phyloP scores from a whole-genome alignment of 192 early-diverging fungal genomes.

The Chytriomyces sp. region DNA sequence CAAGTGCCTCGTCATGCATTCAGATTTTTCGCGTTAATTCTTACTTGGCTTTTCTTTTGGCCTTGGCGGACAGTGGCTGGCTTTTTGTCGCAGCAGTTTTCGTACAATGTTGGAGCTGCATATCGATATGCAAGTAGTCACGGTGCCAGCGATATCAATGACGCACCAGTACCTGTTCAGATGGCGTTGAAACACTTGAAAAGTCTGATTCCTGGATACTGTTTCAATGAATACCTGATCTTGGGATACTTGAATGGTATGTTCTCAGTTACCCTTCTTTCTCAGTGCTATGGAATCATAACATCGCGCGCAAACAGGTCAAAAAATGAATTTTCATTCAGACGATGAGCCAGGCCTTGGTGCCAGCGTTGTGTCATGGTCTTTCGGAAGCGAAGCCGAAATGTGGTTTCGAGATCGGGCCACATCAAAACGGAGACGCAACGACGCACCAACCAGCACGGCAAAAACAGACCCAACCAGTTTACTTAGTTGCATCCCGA shows the following conservation, averaged over 20 bases:
- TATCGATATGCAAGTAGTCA: slow-evolving; percentile 21
- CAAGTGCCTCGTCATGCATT: background rate
- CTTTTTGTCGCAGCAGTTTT: slow-evolving; percentile 34
- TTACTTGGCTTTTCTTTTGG: background rate
- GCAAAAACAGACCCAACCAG: background rate
- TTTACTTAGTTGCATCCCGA: background rate
- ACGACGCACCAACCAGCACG: background rate
- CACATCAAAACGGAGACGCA: background rate
- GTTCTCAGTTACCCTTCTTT: background rate
- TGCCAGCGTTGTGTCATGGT: slow-evolving; percentile 24
- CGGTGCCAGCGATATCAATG: background rate
- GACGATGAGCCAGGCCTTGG: slow-evolving; percentile 28
- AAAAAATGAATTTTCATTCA: slow-evolving; percentile 37
- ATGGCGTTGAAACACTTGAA: slow-evolving; percentile 1
- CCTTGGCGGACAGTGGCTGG: background rate
- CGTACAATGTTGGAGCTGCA: slow-evolving; percentile 28
- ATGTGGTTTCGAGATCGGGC: slow-evolving; percentile 30
- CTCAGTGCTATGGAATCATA: background rate
- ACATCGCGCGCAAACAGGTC: slow-evolving; percentile 11
- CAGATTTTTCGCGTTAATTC: no score
- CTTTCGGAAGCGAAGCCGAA: slow-evolving; percentile 28
- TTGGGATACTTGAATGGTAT: slow-evolving; percentile 35
- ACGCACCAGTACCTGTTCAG: slow-evolving; percentile 13
- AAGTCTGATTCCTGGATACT: slow-evolving; percentile 4
- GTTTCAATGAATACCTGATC: slow-evolving; percentile 20